These are phyloP conservation scores for Periconia sp. DNA, from an alignment of 2,329 filamentous ascomycete genomes.

Conservation along the genomic window DNA sequence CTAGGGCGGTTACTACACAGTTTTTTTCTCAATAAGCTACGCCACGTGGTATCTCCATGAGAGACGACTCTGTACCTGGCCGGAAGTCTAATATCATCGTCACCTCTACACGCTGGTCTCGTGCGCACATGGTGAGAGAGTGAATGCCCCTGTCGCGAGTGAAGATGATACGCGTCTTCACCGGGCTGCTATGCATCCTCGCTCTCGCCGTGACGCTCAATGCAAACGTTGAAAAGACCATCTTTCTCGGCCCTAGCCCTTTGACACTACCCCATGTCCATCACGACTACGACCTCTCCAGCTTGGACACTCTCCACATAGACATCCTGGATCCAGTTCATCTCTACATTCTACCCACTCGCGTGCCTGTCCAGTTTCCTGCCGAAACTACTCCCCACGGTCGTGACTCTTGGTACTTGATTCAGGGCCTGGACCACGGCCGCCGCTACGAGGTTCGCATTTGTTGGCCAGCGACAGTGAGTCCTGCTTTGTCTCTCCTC, in stretches of 20 bases:
- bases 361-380: conserved; percentile 70
- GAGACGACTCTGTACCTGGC: too few species aligned
- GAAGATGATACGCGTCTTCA: conserved; percentile 36
- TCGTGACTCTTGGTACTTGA: conserved; percentile 73
- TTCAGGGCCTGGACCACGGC: conserved; percentile 68
- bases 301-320: conserved; percentile 64
- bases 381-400: conserved; percentile 56
- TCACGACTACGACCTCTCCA: conserved; percentile 38
- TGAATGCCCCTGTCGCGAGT: conserved; percentile 12
- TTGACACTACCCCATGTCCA: conserved; percentile 58
- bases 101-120: not conserved
- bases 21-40: too few species aligned
- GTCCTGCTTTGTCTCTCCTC: conserved; percentile 37
- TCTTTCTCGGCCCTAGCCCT: conserved; percentile 74
- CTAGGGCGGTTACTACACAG: too few species aligned
- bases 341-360: conserved; percentile 59
- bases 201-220: conserved; percentile 37
- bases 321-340: conserved; percentile 61
- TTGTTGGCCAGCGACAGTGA: conserved; percentile 90
- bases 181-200: conserved; percentile 30
- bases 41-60: too few species aligned
- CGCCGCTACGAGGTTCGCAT: conserved; percentile 88
- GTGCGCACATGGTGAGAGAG: not conserved
- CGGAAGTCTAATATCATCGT: too few species aligned
- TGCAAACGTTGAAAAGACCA: conserved; percentile 88